These are phyloP conservation scores for Fusarium heterosporum DNA, from an alignment of 2,329 filamentous ascomycete genomes.

Conservation along the genomic window DNA sequence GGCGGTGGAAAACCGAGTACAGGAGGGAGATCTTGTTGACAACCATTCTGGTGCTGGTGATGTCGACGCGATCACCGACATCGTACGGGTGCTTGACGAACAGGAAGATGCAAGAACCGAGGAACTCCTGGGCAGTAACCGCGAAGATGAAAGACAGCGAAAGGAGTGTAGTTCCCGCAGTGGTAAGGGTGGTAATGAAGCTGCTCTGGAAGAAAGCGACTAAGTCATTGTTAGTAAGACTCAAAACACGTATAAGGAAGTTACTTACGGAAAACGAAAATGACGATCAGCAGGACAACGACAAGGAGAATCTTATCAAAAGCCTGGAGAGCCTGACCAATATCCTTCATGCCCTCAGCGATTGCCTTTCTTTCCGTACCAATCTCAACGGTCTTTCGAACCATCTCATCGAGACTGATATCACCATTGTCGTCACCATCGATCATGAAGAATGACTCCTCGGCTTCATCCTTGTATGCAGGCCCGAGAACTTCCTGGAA, in stretches of 20 bases:
- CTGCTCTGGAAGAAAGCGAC: conserved; percentile 89
- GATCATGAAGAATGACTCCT: conserved; percentile 83
- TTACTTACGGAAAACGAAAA: conserved; percentile 82
- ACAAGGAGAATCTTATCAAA: conserved; percentile 88
- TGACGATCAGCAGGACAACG: conserved; percentile 81
- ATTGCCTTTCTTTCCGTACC: conserved; percentile 90
- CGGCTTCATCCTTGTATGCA: conserved; percentile 79
- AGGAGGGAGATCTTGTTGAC: conserved; percentile 96
- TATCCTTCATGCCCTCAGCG: conserved; percentile 94
- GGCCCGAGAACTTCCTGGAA: conserved; percentile 87
- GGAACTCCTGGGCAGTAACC: conserved; percentile 89
- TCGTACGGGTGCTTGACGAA: conserved; percentile 99
- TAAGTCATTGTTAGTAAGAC: conserved; percentile 46
- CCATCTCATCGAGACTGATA: conserved; percentile 95
- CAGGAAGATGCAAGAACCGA: conserved; percentile 98
- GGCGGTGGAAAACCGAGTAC: conserved; percentile 90
- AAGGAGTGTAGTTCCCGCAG: conserved; percentile 89
- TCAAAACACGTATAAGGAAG: background rate
- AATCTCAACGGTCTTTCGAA: conserved; percentile 85
- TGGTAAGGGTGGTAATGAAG: conserved; percentile 87
- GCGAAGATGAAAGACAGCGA: conserved; percentile 98
- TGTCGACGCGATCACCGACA: conserved; percentile 92
- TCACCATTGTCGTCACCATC: conserved; percentile 93
- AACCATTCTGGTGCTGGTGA: conserved; percentile 75
- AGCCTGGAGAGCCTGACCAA: conserved; percentile 91